A percentile compares a stretch with the other conserved stretches of the same genome.
These are phyloP conservation scores for Talaromyces sp. DNA, from an alignment of 2,329 filamentous ascomycete genomes.

Conservation along the genomic window DNA sequence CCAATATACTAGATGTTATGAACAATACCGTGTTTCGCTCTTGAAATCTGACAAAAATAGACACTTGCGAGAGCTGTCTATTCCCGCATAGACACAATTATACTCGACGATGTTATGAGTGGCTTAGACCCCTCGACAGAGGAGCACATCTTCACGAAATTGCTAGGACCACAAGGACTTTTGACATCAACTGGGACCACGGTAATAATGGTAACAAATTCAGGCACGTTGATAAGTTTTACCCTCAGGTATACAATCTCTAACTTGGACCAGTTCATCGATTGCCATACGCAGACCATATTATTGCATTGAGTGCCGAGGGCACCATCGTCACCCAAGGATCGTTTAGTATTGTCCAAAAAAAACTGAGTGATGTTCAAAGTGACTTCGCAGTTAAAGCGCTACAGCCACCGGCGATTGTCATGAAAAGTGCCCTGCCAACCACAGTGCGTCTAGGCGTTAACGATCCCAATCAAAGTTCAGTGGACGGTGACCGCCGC, in stretches of 20 bases:
- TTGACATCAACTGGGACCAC: slow-evolving; percentile 5
- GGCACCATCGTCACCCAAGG: slow-evolving; percentile 39
- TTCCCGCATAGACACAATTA: slow-evolving; percentile 69
- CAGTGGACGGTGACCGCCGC: neutral
- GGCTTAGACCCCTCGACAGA: slow-evolving; percentile 60
- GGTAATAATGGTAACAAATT: slow-evolving; percentile 7
- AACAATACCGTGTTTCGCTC: too few species aligned
- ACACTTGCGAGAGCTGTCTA: slow-evolving; percentile 71
- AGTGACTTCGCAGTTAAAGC: neutral
- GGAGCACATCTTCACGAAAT: slow-evolving; percentile 31
- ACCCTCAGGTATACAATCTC: neutral
- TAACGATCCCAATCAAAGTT: neutral
- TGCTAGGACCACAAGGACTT: slow-evolving; percentile 10
- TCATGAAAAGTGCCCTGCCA: neutral
- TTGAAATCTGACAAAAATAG: neutral
- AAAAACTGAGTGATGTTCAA: neutral
- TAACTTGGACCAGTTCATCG: slow-evolving; percentile 25
- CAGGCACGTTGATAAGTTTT: neutral
- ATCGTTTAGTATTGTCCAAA: slow-evolving; percentile 23
- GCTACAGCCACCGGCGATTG: neutral
- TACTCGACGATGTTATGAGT: slow-evolving; percentile 86
- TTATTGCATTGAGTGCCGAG: slow-evolving; percentile 33
- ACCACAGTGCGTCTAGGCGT: neutral
- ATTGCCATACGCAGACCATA: slow-evolving; percentile 39
- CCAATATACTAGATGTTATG: neutral